Conservation (phyloP, 768 basidiomycete species). For the Russula emetica region DNA sequence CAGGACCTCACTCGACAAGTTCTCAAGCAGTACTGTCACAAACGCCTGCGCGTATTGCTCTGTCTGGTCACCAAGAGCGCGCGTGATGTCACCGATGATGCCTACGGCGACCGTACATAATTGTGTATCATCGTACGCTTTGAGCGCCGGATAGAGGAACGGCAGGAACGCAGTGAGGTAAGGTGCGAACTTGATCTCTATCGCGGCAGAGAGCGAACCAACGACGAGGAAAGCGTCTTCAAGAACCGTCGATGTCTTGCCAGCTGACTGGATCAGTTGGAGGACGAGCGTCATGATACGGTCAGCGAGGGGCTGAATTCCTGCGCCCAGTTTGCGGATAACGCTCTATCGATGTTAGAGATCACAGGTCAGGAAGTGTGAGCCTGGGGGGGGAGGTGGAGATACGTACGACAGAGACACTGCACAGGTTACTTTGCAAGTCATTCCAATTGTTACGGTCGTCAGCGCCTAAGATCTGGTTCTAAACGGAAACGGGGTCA, state of each 20-base stretch:
- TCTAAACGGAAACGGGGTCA: slow-evolving; percentile 40
- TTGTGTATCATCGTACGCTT: slow-evolving; percentile 91
- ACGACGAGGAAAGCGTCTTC: slow-evolving; percentile 96
- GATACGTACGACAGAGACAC: slow-evolving; percentile 72
- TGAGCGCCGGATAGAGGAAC: slow-evolving; percentile 83
- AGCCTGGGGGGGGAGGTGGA: background rate
- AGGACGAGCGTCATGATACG: slow-evolving; percentile 92
- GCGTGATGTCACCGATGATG: slow-evolving; percentile 93
- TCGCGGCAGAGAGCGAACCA: slow-evolving; percentile 68
- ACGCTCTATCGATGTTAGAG: slow-evolving; percentile 50
- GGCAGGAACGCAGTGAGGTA: slow-evolving; percentile 85
- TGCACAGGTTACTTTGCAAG: slow-evolving; percentile 91
- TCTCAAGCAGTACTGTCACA: slow-evolving; percentile 89
- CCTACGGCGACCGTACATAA: slow-evolving; percentile 95
- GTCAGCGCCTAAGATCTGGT: slow-evolving; percentile 91
- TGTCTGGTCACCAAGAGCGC: slow-evolving; percentile 82
- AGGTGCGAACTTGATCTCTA: slow-evolving; percentile 72
- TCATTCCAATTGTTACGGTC: slow-evolving; percentile 99
- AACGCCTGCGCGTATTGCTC: slow-evolving; percentile 80
- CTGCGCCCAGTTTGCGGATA: slow-evolving; percentile 74
- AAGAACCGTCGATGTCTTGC: slow-evolving; percentile 90
- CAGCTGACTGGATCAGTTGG: slow-evolving; percentile 77
- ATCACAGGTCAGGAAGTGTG: background rate
- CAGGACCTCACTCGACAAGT: slow-evolving; percentile 84
- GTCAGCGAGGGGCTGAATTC: slow-evolving; percentile 85